Percentiles rank a stretch among this genome's conserved stretches.
Evolutionary conservation across 2,329 filamentous ascomycete genomes (phyloP).

Genomic region (Lasiodiplodia theobromae): DNA sequence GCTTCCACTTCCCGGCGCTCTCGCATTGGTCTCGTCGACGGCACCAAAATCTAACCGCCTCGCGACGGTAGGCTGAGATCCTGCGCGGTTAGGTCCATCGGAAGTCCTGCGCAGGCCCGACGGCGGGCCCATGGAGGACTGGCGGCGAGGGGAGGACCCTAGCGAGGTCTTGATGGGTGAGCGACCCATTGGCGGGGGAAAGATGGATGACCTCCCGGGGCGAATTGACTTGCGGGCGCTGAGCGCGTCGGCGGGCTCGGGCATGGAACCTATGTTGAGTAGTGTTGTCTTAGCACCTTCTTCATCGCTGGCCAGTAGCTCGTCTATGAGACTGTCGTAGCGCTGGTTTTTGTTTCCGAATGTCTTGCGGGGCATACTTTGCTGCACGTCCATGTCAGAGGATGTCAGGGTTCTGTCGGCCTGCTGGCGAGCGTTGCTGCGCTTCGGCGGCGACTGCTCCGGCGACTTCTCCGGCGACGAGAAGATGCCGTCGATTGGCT

Average conservation of each 20-base stretch:
- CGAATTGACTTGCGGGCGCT: constrained; percentile 55
- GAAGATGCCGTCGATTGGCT: constrained; percentile 85
- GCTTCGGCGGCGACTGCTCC: constrained; percentile 39
- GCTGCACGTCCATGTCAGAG: constrained; percentile 69
- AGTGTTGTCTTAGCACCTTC: constrained; percentile 12
- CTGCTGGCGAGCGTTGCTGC: constrained; percentile 40
- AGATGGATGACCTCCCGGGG: constrained; percentile 46
- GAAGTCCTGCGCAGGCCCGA: constrained; percentile 56
- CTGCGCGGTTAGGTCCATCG: constrained; percentile 41
- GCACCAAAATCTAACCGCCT: constrained; percentile 62
- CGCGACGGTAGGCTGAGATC: constrained; percentile 54
- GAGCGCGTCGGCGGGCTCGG: constrained; percentile 56
- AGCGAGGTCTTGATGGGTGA: constrained; percentile 71
- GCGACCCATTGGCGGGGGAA: constrained; percentile 59
- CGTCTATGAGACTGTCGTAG: constrained; percentile 13
- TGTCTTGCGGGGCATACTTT: constrained; percentile 57
- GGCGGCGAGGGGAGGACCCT: constrained; percentile 66
- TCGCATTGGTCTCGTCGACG: constrained; percentile 38
- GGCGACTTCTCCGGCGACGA: constrained; percentile 78
- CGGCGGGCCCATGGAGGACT: constrained; percentile 63
- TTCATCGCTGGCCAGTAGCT: constrained; percentile 19
- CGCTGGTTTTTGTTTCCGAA: not conserved
- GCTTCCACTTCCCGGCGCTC: constrained; percentile 40
- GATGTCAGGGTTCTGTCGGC: constrained; percentile 54
- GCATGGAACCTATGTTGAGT: constrained; percentile 54